These are phyloP conservation scores for Kluyveromyces siamensis DNA, from an alignment of 805 yeast genomes.

Conservation along the genomic window DNA sequence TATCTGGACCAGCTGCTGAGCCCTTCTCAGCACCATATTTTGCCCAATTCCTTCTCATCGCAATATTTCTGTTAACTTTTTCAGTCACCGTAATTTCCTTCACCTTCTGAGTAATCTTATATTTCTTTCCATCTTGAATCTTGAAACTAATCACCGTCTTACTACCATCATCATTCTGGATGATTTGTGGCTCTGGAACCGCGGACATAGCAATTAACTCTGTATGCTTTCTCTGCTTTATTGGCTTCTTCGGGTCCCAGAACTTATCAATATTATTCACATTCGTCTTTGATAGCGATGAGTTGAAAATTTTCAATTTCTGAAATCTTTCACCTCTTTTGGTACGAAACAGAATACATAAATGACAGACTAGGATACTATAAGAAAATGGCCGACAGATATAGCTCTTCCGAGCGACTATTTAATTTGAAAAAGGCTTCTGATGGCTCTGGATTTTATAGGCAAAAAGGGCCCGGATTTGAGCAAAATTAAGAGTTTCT, in stretches of 20 bases:
- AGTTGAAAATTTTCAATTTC: neutral
- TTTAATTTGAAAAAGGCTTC: too few species aligned
- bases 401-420: too few species aligned
- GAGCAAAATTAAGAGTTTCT: too few species aligned
- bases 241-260: neutral
- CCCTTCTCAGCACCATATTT: constrained; percentile 78
- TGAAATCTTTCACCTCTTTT: neutral
- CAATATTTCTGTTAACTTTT: constrained; percentile 75
- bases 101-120: constrained; percentile 79
- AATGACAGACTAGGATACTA: too few species aligned
- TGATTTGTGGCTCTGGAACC: constrained; percentile 65
- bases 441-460: too few species aligned
- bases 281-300: neutral
- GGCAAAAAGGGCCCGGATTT: too few species aligned
- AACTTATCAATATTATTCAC: neutral
- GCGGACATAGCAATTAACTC: constrained; percentile 30
- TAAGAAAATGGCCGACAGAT: too few species aligned
- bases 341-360: neutral
- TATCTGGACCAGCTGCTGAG: constrained; percentile 77
- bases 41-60: constrained; percentile 79
- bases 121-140: constrained; percentile 72
- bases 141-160: constrained; percentile 77
- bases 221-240: neutral
- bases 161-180: constrained; percentile 77
- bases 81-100: constrained; percentile 70